Conservation (phyloP, 2,329 filamentous ascomycete genomes). For the Aspergillus pseudoterreus region DNA sequence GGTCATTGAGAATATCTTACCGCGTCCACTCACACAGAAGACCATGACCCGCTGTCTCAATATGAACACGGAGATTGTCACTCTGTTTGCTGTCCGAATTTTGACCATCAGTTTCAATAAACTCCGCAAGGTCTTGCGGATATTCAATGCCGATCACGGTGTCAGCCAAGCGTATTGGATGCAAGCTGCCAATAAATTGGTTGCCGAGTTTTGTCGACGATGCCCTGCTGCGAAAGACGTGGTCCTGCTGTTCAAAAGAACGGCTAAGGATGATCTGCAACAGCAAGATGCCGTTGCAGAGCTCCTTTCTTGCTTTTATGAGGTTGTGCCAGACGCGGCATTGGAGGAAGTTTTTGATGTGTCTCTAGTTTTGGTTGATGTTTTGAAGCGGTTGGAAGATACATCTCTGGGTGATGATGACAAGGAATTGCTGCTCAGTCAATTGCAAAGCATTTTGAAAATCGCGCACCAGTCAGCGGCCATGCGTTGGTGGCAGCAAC, state of each 20-base stretch:
- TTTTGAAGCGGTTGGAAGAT: conserved; percentile 60
- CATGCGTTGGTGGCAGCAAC: conserved; percentile 87
- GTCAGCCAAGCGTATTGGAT: conserved; percentile 58
- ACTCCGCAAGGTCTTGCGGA: conserved; percentile 59
- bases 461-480: conserved; percentile 77
- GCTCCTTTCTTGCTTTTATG: conserved; percentile 79
- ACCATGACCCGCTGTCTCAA: conserved; percentile 75
- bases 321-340: conserved; percentile 73
- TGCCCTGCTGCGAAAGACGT: conserved; percentile 81
- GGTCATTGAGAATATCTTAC: conserved; percentile 81
- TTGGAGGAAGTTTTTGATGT: conserved; percentile 85
- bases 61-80: conserved; percentile 72
- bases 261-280: conserved; percentile 64
- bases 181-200: conserved; percentile 63
- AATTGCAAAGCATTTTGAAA: conserved; percentile 75
- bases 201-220: conserved; percentile 71
- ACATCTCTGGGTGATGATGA: conserved; percentile 44
- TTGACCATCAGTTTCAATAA: conserved; percentile 78
- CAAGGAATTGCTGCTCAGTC: conserved; percentile 60
- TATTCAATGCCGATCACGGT: conserved; percentile 53
- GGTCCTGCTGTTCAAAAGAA: conserved; percentile 67
- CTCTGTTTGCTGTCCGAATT: conserved; percentile 78
- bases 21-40: conserved; percentile 75
- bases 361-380: conserved; percentile 68
- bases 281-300: conserved; percentile 76